Base-by-base conservation (phyloP, 1,284 basidiomycete genomes). In the Puccinia coronata region DNA sequence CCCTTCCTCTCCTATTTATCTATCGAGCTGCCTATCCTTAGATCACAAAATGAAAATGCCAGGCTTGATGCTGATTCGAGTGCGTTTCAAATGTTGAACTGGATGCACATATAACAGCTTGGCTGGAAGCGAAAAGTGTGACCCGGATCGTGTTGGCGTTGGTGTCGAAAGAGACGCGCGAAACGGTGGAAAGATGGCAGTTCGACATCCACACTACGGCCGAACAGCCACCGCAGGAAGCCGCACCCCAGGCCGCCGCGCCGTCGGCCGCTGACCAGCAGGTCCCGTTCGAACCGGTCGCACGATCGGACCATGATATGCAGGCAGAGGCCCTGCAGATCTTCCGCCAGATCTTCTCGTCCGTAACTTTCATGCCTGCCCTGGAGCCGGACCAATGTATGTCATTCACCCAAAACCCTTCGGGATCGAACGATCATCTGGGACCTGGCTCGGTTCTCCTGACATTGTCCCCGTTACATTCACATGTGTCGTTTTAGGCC, bases 121-220 rank as follows among this genome's bases (percentile, higher is more conserved):
- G 79, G 79, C 55, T 81, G 25, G 79, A 81, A 36, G 25, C 41
- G 23, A 53, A 63, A 36, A 81, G 73, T 49, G 69, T 81, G 47
- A 63, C 39, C 25, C 71, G 79, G 49, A 67, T 99, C 0, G 96
- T 99, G 0, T 90, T 98, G n/a, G 96, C 94, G 18, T 96, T 99
- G 87, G 94, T 99, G 83, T 93, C 94, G 39, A 94, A 96, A 85
- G 96, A 99, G 85, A 92, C 93, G 23, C 90, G 93, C 67, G 91
- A 92, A 82, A 93, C 96, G 0, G 89, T 98, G 71, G 97, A 99
- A 87, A 90, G 97, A 83, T 99, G 97, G 97, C 96, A 98, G 80
- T 99, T 99, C 87, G 95, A 99, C 87, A 90, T 99, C 84, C 92
- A 95, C 84, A 90, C 96, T 67, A 47, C 67, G 2, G 31, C 57